Percentiles rank a stretch among this genome's conserved stretches.
phyloP scores from a whole-genome alignment of 2,329 filamentous ascomycete species.

The Pseudodiploospora longispora region DNA sequence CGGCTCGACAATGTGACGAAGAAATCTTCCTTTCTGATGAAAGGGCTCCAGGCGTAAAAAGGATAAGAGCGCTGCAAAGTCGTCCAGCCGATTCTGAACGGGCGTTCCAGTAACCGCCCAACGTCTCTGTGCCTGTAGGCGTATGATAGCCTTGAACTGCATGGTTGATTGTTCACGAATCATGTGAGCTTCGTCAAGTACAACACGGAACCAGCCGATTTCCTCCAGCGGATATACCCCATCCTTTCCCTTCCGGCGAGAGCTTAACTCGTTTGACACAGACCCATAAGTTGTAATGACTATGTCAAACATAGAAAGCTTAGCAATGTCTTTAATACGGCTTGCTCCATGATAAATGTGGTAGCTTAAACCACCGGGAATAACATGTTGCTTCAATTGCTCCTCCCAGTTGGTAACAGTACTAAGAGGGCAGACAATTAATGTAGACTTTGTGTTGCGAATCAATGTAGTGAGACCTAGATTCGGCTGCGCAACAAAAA shows the following conservation, averaged over 20 bases:
- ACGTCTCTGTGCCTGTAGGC: conserved; percentile 68
- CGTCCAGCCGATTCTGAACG: conserved; percentile 87
- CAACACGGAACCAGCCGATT: conserved; percentile 87
- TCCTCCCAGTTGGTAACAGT: conserved; percentile 92
- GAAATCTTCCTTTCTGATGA: conserved; percentile 67
- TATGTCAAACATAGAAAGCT: conserved; percentile 68
- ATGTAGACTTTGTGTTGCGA: conserved; percentile 67
- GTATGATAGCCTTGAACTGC: conserved; percentile 78
- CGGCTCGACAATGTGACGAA: conserved; percentile 69
- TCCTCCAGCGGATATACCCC: conserved; percentile 60
- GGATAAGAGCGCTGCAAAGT: conserved; percentile 76
- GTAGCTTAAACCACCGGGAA: conserved; percentile 54
- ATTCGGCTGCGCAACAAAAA: conserved; percentile 26
- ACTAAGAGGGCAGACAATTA: conserved; percentile 83
- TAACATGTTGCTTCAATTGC: conserved; percentile 78
- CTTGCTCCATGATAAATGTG: conserved; percentile 83
- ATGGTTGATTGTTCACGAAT: conserved; percentile 79
- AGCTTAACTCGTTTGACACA: conserved; percentile 67
- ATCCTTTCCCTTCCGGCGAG: conserved; percentile 52
- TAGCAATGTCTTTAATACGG: conserved; percentile 59
- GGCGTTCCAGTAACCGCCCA: conserved; percentile 98
- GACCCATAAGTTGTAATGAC: conserved; percentile 92
- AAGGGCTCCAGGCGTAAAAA: conserved; percentile 84
- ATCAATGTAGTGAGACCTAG: conserved; percentile 44
- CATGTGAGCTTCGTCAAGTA: conserved; percentile 89